Base-by-base conservation (phyloP, 257 asterid genomes). In the Solanum piurae region DNA sequence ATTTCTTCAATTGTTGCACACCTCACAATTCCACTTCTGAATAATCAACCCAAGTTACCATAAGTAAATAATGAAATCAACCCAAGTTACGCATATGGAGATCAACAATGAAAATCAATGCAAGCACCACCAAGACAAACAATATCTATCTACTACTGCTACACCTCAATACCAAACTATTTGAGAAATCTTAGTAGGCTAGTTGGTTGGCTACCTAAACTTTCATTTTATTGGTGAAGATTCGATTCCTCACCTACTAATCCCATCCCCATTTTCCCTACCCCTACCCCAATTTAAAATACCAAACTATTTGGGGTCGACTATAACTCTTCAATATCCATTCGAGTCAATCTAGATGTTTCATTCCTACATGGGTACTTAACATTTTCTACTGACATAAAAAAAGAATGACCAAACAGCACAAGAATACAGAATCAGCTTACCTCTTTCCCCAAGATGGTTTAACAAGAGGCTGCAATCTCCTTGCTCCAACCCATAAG, bases 1-100 rank as follows among this genome's bases (percentile, higher is more conserved):
- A 97, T 96, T 90, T 97, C 98, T 83, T 97, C 98, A 38, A 94
- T 89, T 77, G 98, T 97, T 74, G 98, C 99, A 89, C 98, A 93
- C 88, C 91, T 93, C 80, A 95, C 12, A 21, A 90, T 94, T 60
- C 95, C 95, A 68, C 66, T 80, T 89, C 99, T 97, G 92, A 87
- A 86, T 86, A 89, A 86, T 66, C 38, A 52, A 52, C 75, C 5
- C 36, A 58, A 82, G 46, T 75, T 62, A 34, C 34, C 40, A 38
- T 20, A 44, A 31, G 8, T 40, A 46, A 71, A 71, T 16, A 16
- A 16, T 29, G 11, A 68, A 72, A 18, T 33, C 25, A 33, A 72
- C 27, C 66, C 40, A 80, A 16, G 38, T 16, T 80, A 46, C 7
- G 7, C 16, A 80, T 31, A 49, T 80, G 85, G 27, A 79, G 66